Evolutionary conservation across 2,329 filamentous ascomycete genomes (phyloP), one percentile per base, ranked within the genome.

Genomic region (Talaromyces marneffei): DNA sequence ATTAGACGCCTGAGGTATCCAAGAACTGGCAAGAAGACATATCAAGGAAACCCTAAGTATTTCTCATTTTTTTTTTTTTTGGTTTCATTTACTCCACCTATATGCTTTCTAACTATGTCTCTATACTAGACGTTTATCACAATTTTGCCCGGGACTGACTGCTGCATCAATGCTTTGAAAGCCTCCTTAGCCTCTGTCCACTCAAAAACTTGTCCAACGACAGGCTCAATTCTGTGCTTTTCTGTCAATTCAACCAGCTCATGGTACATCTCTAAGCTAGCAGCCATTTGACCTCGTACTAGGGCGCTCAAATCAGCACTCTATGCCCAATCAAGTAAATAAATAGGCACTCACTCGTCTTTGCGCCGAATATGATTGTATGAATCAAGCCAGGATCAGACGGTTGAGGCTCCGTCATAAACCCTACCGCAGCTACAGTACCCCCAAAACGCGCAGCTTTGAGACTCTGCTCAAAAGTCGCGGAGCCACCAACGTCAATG

Each of bases 341-440:
- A n/a, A 2, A 4, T 14, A 3, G 23, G 29, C 12, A 55, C 53
- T 55, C 14, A 55, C 53, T 25, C 16, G 53, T 55, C 53, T 55
- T 55, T 0, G 53, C 33, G 6, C 53, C 53, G n/a, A 40, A 40
- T 16, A 40, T 40, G 14, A 29, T 55, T 5, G 20, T 16, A 31
- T 55, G 23, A 18, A 55, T 18, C 20, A 55, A 55, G 14, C 35
- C 20, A 16, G 33, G 52, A 37, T 39, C 52, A 54, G 31, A 37
- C 52, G 52, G 52, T n/a, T 25, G 52, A 54, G 16, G 25, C 16
- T 39, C 52, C 14, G 52, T 54, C n/a, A 83, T 69, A 67, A 83
- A 79, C 9, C 82, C 81, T n/a, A 83, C 81, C 58, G 83, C 77
- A 46, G 70, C 71, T 63, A 81, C 70, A 9, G 73, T 65, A 0